These are phyloP conservation scores for Candida awuae DNA, from an alignment of 805 yeast genomes.

Conservation along the genomic window DNA sequence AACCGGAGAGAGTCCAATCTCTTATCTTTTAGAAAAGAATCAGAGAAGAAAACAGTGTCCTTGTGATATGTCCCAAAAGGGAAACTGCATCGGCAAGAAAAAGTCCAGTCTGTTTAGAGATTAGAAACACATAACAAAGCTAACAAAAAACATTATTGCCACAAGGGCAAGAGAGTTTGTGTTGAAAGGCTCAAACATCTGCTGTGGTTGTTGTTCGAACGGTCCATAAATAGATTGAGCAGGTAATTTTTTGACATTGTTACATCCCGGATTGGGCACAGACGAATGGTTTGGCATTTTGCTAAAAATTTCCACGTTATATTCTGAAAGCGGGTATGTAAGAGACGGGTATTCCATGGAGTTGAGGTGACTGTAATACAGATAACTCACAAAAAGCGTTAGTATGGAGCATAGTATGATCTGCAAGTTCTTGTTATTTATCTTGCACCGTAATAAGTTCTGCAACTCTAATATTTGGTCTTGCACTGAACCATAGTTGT, in stretches of 20 bases:
- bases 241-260: too few relatives aligned
- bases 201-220: constrained; percentile 4
- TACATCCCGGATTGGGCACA: too few relatives aligned
- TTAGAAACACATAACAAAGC: background rate
- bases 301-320: constrained; percentile 4
- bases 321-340: constrained; percentile 5
- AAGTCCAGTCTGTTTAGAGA: background rate
- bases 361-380: background rate
- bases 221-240: constrained; percentile 5
- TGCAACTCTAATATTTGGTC: too few relatives aligned
- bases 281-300: too few relatives aligned
- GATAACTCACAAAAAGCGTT: background rate
- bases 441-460: too few relatives aligned
- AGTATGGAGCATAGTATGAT: too few relatives aligned
- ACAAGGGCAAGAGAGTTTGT: constrained; percentile 2
- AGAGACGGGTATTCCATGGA: background rate
- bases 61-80: constrained; percentile 1
- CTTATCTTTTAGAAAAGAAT: too few relatives aligned
- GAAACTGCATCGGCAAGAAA: background rate
- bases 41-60: too few relatives aligned
- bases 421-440: too few relatives aligned
- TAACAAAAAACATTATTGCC: background rate
- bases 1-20: too few relatives aligned
- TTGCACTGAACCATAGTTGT: too few relatives aligned
- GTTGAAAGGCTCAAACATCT: constrained; percentile 4